phyloP scores from a whole-genome alignment of 768 basidiomycete species.

The Boletus reticulatus region DNA sequence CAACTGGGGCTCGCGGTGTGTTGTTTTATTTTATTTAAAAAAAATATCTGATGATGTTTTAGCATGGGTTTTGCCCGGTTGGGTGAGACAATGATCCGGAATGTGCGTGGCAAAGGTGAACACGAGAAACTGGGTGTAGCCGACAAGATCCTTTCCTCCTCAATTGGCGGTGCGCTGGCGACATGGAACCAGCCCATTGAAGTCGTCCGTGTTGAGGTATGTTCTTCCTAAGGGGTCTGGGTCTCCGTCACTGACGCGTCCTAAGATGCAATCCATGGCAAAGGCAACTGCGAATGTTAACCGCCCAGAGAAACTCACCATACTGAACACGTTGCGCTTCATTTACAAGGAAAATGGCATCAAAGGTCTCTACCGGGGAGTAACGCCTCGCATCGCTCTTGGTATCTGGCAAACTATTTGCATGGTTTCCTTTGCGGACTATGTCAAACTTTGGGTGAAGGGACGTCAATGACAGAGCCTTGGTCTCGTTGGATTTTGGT shows the following conservation, averaged over 20 bases:
- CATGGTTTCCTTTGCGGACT: constrained; percentile 98
- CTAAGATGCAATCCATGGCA: constrained; percentile 98
- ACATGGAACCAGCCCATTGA: constrained; percentile 99
- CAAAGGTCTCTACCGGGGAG: constrained; percentile 95
- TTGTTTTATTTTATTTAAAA: background rate
- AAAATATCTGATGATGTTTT: constrained; percentile 7
- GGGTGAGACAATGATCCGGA: constrained; percentile 78
- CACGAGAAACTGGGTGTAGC: constrained; percentile 66
- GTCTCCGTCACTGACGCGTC: constrained; percentile 3
- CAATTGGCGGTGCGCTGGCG: constrained; percentile 90
- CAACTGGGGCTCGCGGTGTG: constrained; percentile 89
- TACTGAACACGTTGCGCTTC: constrained; percentile 87
- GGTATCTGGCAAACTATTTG: constrained; percentile 98
- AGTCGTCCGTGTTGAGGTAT: constrained; percentile 92
- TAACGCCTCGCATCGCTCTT: constrained; percentile 93
- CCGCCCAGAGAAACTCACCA: constrained; percentile 89
- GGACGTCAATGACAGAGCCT: constrained; percentile 25
- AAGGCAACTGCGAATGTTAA: constrained; percentile 69
- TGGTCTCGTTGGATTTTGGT: constrained; percentile 3
- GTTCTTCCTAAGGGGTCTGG: background rate
- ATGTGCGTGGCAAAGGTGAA: constrained; percentile 74
- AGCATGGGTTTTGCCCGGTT: constrained; percentile 97
- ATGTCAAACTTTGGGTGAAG: constrained; percentile 86
- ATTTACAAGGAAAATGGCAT: constrained; percentile 97
- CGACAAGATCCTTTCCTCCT: constrained; percentile 88